Evolutionary conservation across 257 asterid genomes (phyloP).

Genomic region (Solanum paucissectum): DNA sequence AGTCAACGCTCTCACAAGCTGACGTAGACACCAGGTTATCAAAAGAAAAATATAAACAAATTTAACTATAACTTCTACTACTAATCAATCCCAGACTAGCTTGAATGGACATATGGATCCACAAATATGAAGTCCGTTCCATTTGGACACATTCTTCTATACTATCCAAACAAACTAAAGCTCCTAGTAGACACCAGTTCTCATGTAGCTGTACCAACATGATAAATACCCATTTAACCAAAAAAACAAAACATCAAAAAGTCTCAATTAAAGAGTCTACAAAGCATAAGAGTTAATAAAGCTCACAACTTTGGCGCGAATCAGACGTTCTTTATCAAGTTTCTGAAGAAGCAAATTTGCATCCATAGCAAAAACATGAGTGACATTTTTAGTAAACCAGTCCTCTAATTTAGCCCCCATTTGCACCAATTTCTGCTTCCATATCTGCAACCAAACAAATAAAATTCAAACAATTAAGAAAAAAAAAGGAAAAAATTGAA

Average conservation of each 20-base stretch:
- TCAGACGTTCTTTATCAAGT: slow-evolving; percentile 31
- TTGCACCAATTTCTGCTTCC: slow-evolving; percentile 79
- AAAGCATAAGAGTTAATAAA: neutral
- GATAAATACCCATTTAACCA: neutral
- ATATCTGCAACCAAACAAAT: slow-evolving; percentile 35
- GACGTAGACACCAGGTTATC: neutral
- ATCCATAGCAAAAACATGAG: slow-evolving; percentile 66
- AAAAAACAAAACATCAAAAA: neutral
- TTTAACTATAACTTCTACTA: neutral
- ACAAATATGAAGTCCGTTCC: neutral
- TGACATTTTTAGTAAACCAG: slow-evolving; percentile 34
- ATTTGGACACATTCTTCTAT: neutral
- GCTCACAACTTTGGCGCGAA: slow-evolving; percentile 55
- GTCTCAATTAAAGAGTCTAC: neutral
- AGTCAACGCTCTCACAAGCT: neutral
- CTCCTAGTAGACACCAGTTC: neutral
- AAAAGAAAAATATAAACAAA: neutral
- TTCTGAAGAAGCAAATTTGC: slow-evolving; percentile 29
- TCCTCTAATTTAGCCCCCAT: slow-evolving; percentile 67
- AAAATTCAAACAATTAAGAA: neutral
- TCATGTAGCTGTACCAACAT: neutral
- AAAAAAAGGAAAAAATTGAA: neutral
- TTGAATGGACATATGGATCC: neutral
- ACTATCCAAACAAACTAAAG: neutral
- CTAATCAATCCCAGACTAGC: neutral